phyloP scores from a whole-genome alignment of 306 rosid species.

The Morella rubra region DNA sequence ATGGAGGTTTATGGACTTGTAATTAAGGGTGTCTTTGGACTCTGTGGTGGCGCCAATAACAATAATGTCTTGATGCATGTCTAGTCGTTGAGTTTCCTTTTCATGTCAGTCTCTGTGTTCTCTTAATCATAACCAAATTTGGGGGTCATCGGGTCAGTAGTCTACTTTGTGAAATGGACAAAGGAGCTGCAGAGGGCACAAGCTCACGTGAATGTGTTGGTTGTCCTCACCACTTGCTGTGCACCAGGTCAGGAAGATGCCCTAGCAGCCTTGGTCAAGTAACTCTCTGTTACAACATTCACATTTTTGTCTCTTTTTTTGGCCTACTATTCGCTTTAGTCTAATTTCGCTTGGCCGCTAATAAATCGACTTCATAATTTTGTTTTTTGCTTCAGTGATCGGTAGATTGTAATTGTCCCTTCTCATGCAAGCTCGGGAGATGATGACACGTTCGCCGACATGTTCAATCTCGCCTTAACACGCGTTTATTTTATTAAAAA shows the following conservation, averaged over 20 bases:
- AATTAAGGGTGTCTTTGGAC: background rate
- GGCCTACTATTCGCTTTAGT: no score
- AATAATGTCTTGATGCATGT: background rate
- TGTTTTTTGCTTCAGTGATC: no score
- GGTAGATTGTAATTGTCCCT: no score
- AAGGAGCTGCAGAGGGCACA: slow-evolving; percentile 26
- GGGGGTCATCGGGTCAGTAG: slow-evolving; percentile 1
- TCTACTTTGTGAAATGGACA: slow-evolving; percentile 17
- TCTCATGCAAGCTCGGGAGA: no score
- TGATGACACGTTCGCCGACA: no score
- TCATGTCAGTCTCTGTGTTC: slow-evolving; percentile 13
- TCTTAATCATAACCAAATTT: background rate
- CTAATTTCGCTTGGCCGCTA: no score
- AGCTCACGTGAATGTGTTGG: slow-evolving; percentile 33
- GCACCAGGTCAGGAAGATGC: background rate
- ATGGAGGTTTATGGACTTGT: background rate
- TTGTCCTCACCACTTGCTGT: background rate
- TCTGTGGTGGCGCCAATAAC: background rate
- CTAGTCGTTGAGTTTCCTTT: slow-evolving; percentile 2
- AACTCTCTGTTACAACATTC: no score
- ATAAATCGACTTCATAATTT: no score
- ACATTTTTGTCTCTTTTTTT: no score
- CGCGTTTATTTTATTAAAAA: no score
- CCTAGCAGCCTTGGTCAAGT: no score
- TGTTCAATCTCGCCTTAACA: no score